Evolutionary conservation across 805 yeast genomes (phyloP), one percentile per base, ranked within the genome.

Genomic region (Candida jianshihensis): DNA sequence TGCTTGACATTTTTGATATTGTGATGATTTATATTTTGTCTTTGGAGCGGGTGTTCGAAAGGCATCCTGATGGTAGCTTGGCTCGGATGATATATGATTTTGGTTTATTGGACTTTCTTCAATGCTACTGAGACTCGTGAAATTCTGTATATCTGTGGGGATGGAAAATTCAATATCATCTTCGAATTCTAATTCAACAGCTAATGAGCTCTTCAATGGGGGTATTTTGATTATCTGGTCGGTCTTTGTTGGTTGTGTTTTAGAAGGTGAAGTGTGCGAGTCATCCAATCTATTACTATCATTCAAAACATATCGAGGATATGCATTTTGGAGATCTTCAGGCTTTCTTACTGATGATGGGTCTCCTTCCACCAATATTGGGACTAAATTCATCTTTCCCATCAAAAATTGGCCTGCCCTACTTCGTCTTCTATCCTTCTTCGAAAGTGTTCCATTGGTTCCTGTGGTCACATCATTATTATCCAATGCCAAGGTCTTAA

Each of bases 371-470:
- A 64, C 51, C 27, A 63, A 44, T 2, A 64, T 54, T 1, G 71
- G 67, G 33, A 56, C 57, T 17, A 65, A 50, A 40, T 66, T 65
- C 64, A 66, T 57, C 35, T 62, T 65, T n/a, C 62, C 59, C 42
- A 63, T 48, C 12, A 66, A 48, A 24, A 57, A 46, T 15, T 66
- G 65, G 6, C 71, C 71, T 24, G 63, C 58, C 30, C 52, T 39
- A 31, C 54, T 51, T 40, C 46, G 46, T 36, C 56, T 43, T 33
- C 46, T 48, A 19, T 53, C 53, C 18, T 43, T 42, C 17, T 37
- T 37, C 3, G 48, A 32, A 7, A 44, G 37, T 6, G 34, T 31
- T 19, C 28, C 17, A 20, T 18, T 14, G 10, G 34, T 35, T 26
- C 35, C 41, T 12, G 31, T 17, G 13, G 19, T 10, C 33, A n/a